A percentile compares a stretch with the other conserved stretches of the same genome.
Conservation (phyloP, 192 early-diverging fungal species). For the Rhizoclosmatium sp. region DNA sequence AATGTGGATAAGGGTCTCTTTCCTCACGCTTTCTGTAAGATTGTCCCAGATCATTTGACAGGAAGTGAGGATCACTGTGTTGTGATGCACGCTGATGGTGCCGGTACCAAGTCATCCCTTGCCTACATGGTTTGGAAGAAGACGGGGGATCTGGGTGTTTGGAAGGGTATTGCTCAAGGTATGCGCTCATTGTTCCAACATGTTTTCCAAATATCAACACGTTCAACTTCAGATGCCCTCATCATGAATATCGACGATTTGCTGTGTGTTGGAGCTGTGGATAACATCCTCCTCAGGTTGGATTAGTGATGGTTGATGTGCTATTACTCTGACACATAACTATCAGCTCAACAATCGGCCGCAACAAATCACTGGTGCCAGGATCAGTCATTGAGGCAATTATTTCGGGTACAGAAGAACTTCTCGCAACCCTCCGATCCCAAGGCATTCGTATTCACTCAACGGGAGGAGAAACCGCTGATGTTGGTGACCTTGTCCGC, state of each 20-base stretch:
- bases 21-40: not conserved
- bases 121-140: not conserved
- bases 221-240: not conserved
- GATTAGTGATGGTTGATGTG: no score
- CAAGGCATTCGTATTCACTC: not conserved
- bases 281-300: no score
- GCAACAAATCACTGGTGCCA: not conserved
- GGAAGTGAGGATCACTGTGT: not conserved
- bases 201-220: not conserved
- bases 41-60: slow-evolving; percentile 1
- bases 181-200: not conserved
- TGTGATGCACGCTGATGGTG: slow-evolving; percentile 1
- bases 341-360: not conserved
- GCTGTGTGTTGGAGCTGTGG: no score
- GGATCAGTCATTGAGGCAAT: not conserved
- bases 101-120: not conserved
- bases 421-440: not conserved
- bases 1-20: slow-evolving; percentile 8
- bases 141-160: slow-evolving; percentile 4
- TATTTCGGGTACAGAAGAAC: not conserved
- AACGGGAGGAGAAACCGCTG: not conserved
- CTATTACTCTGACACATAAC: not conserved
- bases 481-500: not conserved
- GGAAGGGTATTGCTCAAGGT: slow-evolving; percentile 4
- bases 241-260: not conserved